A percentile compares a stretch with the other conserved stretches of the same genome.
Conservation (phyloP, 768 basidiomycete genomes). For the Termitomyces sp. region DNA sequence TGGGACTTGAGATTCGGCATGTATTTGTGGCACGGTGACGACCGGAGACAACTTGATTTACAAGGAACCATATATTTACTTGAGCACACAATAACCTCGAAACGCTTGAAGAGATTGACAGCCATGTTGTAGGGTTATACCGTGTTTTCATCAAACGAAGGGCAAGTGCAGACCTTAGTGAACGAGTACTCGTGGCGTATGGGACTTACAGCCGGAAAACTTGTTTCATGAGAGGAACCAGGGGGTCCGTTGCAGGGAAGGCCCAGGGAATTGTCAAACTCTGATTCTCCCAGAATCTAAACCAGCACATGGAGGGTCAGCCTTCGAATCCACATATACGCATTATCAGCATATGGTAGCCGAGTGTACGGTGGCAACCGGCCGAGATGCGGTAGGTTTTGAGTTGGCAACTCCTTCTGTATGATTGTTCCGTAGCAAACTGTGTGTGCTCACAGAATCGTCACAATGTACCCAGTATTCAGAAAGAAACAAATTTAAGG, state of each 20-base stretch:
- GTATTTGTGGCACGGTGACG: not conserved
- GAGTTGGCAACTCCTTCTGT: not conserved
- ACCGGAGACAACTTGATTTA: not conserved
- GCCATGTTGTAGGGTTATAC: not conserved
- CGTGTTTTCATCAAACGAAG: not conserved
- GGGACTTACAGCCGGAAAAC: not conserved
- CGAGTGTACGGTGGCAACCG: not conserved
- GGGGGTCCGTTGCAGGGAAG: not conserved
- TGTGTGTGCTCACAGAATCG: too few relatives aligned
- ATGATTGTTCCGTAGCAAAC: too few relatives aligned
- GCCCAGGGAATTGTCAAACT: not conserved
- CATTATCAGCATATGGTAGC: not conserved
- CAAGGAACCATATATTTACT: not conserved
- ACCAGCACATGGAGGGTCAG: not conserved
- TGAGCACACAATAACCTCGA: not conserved
- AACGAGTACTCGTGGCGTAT: conserved; percentile 8
- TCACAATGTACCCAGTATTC: too few relatives aligned
- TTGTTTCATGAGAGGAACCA: not conserved
- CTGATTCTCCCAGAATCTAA: not conserved
- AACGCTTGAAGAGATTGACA: not conserved
- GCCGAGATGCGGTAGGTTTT: not conserved
- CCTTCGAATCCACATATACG: not conserved
- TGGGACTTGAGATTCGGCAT: not conserved
- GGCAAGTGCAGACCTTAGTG: too few relatives aligned
- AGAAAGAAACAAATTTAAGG: too few relatives aligned